These are phyloP conservation scores for Blastocystis sp. DNA, from an alignment of 352 stramenopile genomes.

Conservation along the genomic window DNA sequence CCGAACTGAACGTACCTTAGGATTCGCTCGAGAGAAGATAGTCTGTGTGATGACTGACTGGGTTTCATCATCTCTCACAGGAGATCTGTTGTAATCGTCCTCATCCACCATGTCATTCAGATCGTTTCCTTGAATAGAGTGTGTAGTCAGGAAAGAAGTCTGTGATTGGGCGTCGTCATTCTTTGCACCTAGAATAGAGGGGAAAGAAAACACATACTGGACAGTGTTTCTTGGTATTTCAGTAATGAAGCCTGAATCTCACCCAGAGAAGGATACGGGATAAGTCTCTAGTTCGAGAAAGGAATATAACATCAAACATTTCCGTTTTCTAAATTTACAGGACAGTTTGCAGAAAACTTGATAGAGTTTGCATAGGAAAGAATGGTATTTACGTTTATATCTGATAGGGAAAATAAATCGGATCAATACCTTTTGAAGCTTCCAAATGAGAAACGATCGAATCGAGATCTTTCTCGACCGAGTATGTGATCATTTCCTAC, in stretches of 20 bases:
- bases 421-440: not conserved
- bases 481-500: conserved; percentile 24
- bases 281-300: not conserved
- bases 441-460: not conserved
- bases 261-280: conserved; percentile 1
- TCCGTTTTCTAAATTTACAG: not conserved
- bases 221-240: not conserved
- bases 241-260: conserved; percentile 2
- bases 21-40: not conserved
- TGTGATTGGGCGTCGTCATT: not conserved
- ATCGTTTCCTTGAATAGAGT: not conserved
- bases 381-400: conserved; percentile 21
- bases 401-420: not conserved
- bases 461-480: not conserved
- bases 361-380: conserved; percentile 13
- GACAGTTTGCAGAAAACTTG: conserved; percentile 41
- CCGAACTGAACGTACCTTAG: not conserved
- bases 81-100: not conserved
- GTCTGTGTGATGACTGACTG: conserved; percentile 30
- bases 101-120: conserved; percentile 36
- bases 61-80: not conserved
- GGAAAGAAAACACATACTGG: not conserved
- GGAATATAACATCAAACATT: not conserved
- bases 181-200: not conserved
- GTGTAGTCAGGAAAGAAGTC: not conserved